Conservation (phyloP, 2,329 filamentous ascomycete species). For the Talaromyces piceae region DNA sequence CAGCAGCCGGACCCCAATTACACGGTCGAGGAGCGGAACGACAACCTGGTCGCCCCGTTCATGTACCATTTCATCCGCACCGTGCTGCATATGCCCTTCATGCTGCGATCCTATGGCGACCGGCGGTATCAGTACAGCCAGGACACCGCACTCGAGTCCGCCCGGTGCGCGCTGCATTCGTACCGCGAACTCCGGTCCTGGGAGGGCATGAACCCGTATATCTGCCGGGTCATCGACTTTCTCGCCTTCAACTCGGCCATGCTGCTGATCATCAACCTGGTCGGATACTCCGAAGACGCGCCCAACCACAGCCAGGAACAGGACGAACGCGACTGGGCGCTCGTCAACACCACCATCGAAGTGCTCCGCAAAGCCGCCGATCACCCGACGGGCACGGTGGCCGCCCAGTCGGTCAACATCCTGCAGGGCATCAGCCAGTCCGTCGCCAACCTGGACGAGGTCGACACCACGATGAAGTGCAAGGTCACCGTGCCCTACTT, state of each 20-base stretch:
- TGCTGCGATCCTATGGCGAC: constrained; percentile 33
- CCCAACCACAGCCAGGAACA: constrained; percentile 20
- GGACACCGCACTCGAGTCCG: constrained; percentile 33
- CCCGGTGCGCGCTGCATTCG: constrained; percentile 33
- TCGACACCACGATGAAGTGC: constrained; percentile 17
- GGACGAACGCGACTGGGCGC: constrained; percentile 30
- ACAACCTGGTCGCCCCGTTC: constrained; percentile 32
- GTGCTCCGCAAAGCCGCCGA: constrained; percentile 27
- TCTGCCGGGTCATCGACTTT: constrained; percentile 44
- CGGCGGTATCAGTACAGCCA: constrained; percentile 33
- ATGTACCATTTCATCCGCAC: constrained; percentile 33
- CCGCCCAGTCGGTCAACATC: constrained; percentile 36
- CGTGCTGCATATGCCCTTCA: constrained; percentile 42
- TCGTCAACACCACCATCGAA: constrained; percentile 26
- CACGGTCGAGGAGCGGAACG: constrained; percentile 21
- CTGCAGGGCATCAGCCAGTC: constrained; percentile 31
- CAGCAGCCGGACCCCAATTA: constrained; percentile 14
- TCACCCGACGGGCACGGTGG: constrained; percentile 34
- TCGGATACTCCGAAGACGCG: constrained; percentile 26
- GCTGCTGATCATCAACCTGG: constrained; percentile 37
- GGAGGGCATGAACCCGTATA: constrained; percentile 24
- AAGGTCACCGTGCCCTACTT: constrained; percentile 41
- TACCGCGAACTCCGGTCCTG: constrained; percentile 29
- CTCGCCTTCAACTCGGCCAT: constrained; percentile 41
- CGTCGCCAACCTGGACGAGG: not conserved